Conservation (phyloP, 2,329 filamentous ascomycete genomes). For the Arthroderma sp. region DNA sequence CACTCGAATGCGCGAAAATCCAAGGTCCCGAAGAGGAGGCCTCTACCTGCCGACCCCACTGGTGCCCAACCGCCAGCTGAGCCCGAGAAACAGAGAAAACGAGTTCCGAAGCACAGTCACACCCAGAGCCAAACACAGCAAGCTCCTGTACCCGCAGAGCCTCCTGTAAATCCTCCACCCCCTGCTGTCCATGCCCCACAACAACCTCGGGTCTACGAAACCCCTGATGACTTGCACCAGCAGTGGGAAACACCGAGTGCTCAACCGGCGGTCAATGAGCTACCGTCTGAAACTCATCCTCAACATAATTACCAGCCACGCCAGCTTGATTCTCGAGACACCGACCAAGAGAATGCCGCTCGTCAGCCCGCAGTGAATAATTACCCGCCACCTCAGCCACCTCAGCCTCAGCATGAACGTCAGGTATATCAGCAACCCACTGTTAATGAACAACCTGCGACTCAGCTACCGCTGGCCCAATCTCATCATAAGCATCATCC, state of each 20-base stretch:
- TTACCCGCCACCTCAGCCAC: neutral
- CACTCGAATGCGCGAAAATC: slow-evolving; percentile 26
- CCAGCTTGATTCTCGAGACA: neutral
- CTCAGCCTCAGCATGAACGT: neutral
- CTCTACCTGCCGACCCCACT: slow-evolving; percentile 67
- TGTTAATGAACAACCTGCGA: no score
- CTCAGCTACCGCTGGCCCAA: no score
- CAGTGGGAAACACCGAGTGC: slow-evolving; percentile 5
- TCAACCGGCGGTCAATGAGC: neutral
- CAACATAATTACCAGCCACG: slow-evolving; percentile 5
- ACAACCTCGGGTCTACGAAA: slow-evolving; percentile 17
- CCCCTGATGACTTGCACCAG: slow-evolving; percentile 14
- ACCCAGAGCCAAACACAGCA: no score
- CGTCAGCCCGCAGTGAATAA: slow-evolving; percentile 1
- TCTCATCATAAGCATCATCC: no score
- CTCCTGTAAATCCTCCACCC: slow-evolving; percentile 16
- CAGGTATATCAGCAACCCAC: neutral
- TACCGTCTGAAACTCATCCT: neutral
- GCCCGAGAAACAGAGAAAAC: neutral
- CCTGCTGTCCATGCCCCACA: slow-evolving; percentile 5
- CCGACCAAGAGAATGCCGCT: slow-evolving; percentile 1
- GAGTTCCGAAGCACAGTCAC: neutral
- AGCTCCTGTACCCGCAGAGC: slow-evolving; percentile 19
- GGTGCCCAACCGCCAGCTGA: slow-evolving; percentile 14
- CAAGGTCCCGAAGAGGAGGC: slow-evolving; percentile 64